These are phyloP conservation scores for Candida hungchunana DNA, from an alignment of 805 yeast species.

Conservation along the genomic window DNA sequence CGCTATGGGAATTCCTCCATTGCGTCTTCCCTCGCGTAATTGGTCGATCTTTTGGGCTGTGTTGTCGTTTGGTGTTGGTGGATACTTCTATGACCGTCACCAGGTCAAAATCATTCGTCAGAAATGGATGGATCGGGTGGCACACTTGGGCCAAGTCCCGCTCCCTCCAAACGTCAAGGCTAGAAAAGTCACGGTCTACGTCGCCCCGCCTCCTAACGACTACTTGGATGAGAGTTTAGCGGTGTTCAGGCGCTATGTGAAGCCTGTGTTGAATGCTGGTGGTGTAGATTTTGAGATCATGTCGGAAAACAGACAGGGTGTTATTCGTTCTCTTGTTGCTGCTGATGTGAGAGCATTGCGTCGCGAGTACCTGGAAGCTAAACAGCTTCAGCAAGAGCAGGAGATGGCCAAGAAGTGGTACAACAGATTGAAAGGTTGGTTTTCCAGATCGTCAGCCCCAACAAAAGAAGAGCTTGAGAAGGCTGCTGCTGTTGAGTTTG, in stretches of 20 bases:
- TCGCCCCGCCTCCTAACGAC: slow-evolving; percentile 98
- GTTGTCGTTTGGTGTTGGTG: slow-evolving; percentile 63
- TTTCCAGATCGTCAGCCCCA: slow-evolving; percentile 7
- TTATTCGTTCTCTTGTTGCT: slow-evolving; percentile 77
- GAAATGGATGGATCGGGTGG: slow-evolving; percentile 60
- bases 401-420: slow-evolving; percentile 20
- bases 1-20: slow-evolving; percentile 78
- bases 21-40: slow-evolving; percentile 83
- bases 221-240: slow-evolving; percentile 69
- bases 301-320: slow-evolving; percentile 84
- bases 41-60: slow-evolving; percentile 89
- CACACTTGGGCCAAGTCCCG: slow-evolving; percentile 45
- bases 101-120: slow-evolving; percentile 64
- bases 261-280: slow-evolving; percentile 80
- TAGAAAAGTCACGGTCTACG: slow-evolving; percentile 72
- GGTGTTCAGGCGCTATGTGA: slow-evolving; percentile 72
- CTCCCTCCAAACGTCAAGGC: slow-evolving; percentile 50
- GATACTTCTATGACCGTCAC: slow-evolving; percentile 71
- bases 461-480: slow-evolving; percentile 21
- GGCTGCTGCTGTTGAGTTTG: slow-evolving; percentile 32
- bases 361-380: slow-evolving; percentile 35
- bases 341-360: slow-evolving; percentile 73
- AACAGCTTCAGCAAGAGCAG: slow-evolving; percentile 18
- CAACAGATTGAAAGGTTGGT: slow-evolving; percentile 15
- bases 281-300: slow-evolving; percentile 80